A percentile compares a stretch with the other conserved stretches of the same genome.
phyloP scores from a whole-genome alignment of 2,329 filamentous ascomycete genomes.

The Trichophyton mentagrophytes region DNA sequence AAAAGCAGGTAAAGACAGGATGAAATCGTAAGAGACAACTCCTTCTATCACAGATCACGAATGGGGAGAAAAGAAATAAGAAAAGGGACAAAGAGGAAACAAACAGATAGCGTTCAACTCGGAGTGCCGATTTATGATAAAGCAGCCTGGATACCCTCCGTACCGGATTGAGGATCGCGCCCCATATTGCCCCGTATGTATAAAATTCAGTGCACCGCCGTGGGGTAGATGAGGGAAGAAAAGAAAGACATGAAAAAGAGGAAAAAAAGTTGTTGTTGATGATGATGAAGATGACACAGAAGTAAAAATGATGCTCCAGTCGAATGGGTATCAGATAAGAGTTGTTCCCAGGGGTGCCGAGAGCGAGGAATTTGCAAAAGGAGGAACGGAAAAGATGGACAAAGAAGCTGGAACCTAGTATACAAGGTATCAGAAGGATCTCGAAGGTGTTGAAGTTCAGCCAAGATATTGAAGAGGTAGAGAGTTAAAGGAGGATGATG shows the following conservation, averaged over 20 bases:
- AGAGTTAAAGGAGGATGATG: not conserved
- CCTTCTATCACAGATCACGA: slow-evolving; percentile 2
- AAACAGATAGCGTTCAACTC: not conserved
- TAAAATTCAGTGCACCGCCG: not conserved
- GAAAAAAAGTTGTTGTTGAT: too few species aligned
- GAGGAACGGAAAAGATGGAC: not conserved
- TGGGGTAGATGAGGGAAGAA: not conserved
- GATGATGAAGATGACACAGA: not conserved
- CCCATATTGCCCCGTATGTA: slow-evolving; percentile 5
- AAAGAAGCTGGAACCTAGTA: slow-evolving; percentile 7
- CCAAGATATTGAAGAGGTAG: not conserved
- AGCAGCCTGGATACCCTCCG: not conserved
- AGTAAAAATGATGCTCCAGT: slow-evolving; percentile 7
- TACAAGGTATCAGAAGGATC: slow-evolving; percentile 8
- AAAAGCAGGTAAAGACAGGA: not conserved
- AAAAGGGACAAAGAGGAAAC: not conserved
- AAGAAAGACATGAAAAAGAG: slow-evolving; percentile 3
- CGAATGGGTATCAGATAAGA: slow-evolving; percentile 6
- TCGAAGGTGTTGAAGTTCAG: not conserved
- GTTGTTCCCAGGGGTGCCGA: not conserved
- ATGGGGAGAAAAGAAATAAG: not conserved
- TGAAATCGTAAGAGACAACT: not conserved
- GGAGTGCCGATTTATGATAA: not conserved
- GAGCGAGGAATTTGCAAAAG: not conserved
- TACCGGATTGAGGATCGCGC: not conserved